These are phyloP conservation scores for Singerocomus rubriflavus DNA, from an alignment of 1,284 basidiomycete genomes.

Conservation along the genomic window DNA sequence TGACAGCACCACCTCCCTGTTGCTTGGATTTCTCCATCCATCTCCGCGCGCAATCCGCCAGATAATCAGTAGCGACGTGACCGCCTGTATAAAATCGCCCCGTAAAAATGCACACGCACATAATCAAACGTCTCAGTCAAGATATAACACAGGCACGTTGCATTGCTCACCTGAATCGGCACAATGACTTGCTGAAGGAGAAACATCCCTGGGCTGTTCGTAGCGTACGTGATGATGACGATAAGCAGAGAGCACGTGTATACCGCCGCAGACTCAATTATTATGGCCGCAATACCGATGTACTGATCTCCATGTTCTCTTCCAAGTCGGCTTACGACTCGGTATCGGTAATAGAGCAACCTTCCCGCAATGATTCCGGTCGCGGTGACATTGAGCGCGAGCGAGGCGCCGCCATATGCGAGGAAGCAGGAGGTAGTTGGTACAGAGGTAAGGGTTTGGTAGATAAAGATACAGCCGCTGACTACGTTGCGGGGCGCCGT, in stretches of 20 bases:
- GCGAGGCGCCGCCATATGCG: constrained; percentile 7
- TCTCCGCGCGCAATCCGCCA: constrained; percentile 17
- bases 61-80: constrained; percentile 16
- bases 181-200: constrained; percentile 4
- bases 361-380: constrained; percentile 16
- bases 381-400: constrained; percentile 12
- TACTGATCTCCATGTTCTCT: constrained; percentile 8
- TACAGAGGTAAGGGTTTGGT: background rate
- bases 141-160: too few species aligned
- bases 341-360: constrained; percentile 9
- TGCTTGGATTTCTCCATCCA: constrained; percentile 1
- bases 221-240: constrained; percentile 7
- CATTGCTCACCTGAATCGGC: constrained; percentile 13
- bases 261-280: constrained; percentile 16
- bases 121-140: background rate
- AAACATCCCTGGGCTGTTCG: constrained; percentile 4
- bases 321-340: constrained; percentile 8
- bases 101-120: background rate
- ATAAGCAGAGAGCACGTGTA: constrained; percentile 10
- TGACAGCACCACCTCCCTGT: background rate
- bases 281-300: background rate
- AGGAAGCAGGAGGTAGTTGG: background rate
- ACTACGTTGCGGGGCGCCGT: background rate
- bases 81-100: background rate
- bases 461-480: constrained; percentile 8